Evolutionary conservation across 1,139 yeast genomes (phyloP), one percentile per base, ranked within the genome.

Genomic region (Taphrina sp.): DNA sequence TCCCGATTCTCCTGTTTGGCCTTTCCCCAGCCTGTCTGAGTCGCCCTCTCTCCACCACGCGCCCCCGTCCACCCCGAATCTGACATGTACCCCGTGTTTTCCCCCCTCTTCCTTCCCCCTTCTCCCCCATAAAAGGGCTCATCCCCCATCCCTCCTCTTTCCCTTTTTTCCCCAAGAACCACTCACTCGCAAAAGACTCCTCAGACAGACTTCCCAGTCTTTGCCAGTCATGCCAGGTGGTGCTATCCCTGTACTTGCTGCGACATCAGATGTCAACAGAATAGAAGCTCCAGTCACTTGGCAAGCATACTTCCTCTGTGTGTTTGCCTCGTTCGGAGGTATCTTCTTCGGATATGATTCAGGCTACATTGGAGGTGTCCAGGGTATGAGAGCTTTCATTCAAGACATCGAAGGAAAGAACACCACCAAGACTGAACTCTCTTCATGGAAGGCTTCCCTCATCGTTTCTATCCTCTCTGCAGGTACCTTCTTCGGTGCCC

Each of bases 331-430:
- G 14, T 72, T 78, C 62, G 83, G 82, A 66, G 83, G 83, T 68
- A 67, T 79, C 57, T 72, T 79, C 57, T 79, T 69, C 64, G 83
- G 83, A 62, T 80, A 77, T 66, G 83, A 80, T 64, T 78, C 83
- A 3, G 83, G 83, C 64, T 76, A 80, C 59, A 79, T 79, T 61
- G 73, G 79, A 23, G 83, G 83, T 69, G 74, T 79, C 60, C 65
- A 78, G 72, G 81, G 77, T 60, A 78, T 78, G 82, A 67, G 70
- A 12, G 75, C 72, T 60, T 79, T 78, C 60, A 68, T 72, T 55
- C 66, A 67, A 28, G 63, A 62, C 28, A 77, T 77, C 65, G 75
- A 76, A 12, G 39, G 47, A 16, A 51, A 38, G 26, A 64, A 66
- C 24, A 29, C 38, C 5, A 33, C 24, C 8, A 47, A 51, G 17